Conservation (phyloP, 140 eudicot genomes). For the Stevia rebaudiana region DNA sequence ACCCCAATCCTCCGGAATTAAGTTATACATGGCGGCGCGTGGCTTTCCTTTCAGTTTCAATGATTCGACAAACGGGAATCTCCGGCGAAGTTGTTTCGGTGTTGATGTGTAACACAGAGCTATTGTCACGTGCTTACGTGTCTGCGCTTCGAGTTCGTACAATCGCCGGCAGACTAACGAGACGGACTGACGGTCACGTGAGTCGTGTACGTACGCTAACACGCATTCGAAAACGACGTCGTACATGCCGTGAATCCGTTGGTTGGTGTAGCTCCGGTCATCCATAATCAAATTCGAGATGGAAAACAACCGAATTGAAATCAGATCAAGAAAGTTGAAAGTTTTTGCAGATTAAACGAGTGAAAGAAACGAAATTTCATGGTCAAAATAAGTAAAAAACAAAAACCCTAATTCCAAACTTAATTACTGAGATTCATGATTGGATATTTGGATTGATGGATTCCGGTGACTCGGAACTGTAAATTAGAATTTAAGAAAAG, state of each 20-base stretch:
- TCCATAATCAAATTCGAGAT: not conserved
- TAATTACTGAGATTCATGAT: conserved; percentile 5
- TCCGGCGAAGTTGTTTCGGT: conserved; percentile 43
- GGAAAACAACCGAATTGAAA: not conserved
- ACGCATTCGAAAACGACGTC: conserved; percentile 71
- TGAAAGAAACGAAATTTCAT: not conserved
- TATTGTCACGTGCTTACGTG: conserved; percentile 81
- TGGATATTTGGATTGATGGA: too few species aligned
- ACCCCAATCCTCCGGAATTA: conserved; percentile 95
- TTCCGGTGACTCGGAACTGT: not conserved
- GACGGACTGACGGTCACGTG: conserved; percentile 64
- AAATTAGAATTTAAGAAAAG: not conserved
- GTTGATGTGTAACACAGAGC: conserved; percentile 74
- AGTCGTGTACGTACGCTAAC: conserved; percentile 51
- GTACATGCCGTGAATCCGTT: conserved; percentile 33
- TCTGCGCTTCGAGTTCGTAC: conserved; percentile 60
- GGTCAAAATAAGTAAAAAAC: not conserved
- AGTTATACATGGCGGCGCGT: conserved; percentile 90
- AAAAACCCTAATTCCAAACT: not conserved
- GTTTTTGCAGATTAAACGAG: not conserved
- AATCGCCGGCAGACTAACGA: conserved; percentile 62
- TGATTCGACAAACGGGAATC: conserved; percentile 71
- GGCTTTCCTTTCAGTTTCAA: conserved; percentile 82
- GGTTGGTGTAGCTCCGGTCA: conserved; percentile 11
- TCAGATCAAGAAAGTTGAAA: not conserved